Percentiles rank a stretch among this genome's conserved stretches.
Conservation (phyloP, 208 protist genomes). For the Trypanosoma scelopori region DNA sequence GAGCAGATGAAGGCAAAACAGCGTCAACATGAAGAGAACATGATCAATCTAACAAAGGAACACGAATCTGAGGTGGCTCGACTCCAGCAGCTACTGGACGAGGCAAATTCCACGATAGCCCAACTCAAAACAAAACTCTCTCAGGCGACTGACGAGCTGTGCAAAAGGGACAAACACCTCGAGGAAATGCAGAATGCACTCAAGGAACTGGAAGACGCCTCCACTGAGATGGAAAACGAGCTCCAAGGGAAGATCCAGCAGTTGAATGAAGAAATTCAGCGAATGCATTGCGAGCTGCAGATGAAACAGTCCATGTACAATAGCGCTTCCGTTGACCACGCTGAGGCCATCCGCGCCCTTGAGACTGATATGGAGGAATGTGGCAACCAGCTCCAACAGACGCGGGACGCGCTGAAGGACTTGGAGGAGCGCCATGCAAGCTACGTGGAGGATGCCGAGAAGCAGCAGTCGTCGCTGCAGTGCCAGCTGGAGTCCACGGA, state of each 20-base stretch:
- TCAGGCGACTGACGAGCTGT: constrained; percentile 6
- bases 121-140: constrained; percentile 5
- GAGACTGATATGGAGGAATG: constrained; percentile 16
- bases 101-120: constrained; percentile 10
- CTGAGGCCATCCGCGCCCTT: constrained; percentile 14
- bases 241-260: constrained; percentile 18
- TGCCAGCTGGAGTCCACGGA: background rate
- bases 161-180: constrained; percentile 9
- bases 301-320: constrained; percentile 1
- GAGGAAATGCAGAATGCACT: constrained; percentile 23
- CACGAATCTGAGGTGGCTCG: constrained; percentile 8
- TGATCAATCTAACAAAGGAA: background rate
- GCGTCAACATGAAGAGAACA: constrained; percentile 18
- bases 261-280: constrained; percentile 6
- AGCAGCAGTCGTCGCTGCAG: constrained; percentile 12
- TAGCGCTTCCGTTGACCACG: constrained; percentile 10
- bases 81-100: constrained; percentile 5
- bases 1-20: constrained; percentile 20
- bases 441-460: constrained; percentile 11
- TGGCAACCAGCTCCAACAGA: constrained; percentile 27
- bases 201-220: constrained; percentile 16
- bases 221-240: constrained; percentile 19
- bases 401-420: constrained; percentile 26
- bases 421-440: constrained; percentile 16
- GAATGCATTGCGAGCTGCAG: constrained; percentile 20